Base-by-base conservation (phyloP, 2,329 filamentous ascomycete species). In the Cladosporium austrohemisphaericum region DNA sequence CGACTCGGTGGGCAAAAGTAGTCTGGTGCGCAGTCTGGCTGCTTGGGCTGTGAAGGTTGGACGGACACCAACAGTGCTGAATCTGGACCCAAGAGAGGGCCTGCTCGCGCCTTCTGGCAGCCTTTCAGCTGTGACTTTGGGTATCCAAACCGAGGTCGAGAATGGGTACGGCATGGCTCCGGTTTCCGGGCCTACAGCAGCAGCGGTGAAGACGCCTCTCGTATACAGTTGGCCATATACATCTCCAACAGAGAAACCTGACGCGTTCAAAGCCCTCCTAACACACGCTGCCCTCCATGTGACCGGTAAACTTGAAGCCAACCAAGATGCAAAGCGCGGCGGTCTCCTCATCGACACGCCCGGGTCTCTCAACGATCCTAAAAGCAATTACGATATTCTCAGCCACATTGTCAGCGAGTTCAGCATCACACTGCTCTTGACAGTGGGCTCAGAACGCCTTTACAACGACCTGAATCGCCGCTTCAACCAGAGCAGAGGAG, bases 201-300 rank as follows among this genome's bases (percentile, higher is more conserved):
- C 95, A 14, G 91, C 92, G 0, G 88, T 95, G 45, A 97, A 96
- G 73, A 76, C 95, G 59, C 93, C 93, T 4, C 72, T 98, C 47
- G 89, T 92, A 22, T 95, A 95, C 65, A 88, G 90, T 68, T 95
- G 88, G 66, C 92, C 93, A 13, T 75, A 86, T 55, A 76, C 80
- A 45, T 82, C 76, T 54, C 80, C 88, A 1, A 84, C 89, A 58
- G 86, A 89, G 41, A 86, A 89, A 53, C 76, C 79, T 0, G 57
- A 60, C 22, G 71, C 92, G 35, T 97, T 86, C 71, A 85, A 82
- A 62, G 79, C 84, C 10, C 71, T 96, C 53, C 73, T 88, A 19
- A 87, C 85, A 37, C 80, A 86, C 54, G 75, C 97, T 64, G 90
- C 89, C 0, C 77, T 92, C 14, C 85, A 87, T 7, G 86, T 88